Evolutionary conservation across 305 asterid genomes (phyloP).

Genomic region (Solanum hybrid): DNA sequence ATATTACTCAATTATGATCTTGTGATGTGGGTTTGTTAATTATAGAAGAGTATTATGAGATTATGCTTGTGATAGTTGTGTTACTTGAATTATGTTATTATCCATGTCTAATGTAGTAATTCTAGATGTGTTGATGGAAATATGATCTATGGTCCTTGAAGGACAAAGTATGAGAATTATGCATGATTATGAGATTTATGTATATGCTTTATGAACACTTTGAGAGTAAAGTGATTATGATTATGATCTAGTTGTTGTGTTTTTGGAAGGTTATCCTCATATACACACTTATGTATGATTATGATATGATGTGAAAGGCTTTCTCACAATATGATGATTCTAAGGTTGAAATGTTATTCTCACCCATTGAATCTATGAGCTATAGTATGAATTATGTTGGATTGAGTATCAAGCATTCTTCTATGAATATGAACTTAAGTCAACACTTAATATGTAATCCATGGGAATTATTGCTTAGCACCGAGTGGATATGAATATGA

Average conservation of each 20-base stretch:
- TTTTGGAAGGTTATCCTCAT: neutral
- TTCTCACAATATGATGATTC: neutral
- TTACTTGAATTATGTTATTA: neutral
- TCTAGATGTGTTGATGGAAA: neutral
- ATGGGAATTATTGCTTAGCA: too few species aligned
- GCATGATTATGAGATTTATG: neutral
- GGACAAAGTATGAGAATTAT: neutral
- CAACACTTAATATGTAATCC: too few species aligned
- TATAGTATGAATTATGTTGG: neutral
- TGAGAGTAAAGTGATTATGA: neutral
- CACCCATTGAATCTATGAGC: neutral
- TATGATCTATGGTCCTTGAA: neutral
- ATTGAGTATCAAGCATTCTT: neutral
- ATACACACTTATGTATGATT: neutral
- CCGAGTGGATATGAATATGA: too few species aligned
- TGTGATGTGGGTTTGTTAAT: too few species aligned
- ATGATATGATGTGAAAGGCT: neutral
- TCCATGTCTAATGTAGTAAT: neutral
- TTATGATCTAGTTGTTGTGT: neutral
- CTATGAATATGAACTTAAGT: too few species aligned
- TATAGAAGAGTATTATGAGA: too few species aligned
- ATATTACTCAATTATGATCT: too few species aligned
- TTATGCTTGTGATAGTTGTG: too few species aligned
- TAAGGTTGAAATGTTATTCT: neutral
- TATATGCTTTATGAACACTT: neutral